phyloP scores from a whole-genome alignment of 225 moss, liverwort and hornwort genomes.

The Ulota crispa region DNA sequence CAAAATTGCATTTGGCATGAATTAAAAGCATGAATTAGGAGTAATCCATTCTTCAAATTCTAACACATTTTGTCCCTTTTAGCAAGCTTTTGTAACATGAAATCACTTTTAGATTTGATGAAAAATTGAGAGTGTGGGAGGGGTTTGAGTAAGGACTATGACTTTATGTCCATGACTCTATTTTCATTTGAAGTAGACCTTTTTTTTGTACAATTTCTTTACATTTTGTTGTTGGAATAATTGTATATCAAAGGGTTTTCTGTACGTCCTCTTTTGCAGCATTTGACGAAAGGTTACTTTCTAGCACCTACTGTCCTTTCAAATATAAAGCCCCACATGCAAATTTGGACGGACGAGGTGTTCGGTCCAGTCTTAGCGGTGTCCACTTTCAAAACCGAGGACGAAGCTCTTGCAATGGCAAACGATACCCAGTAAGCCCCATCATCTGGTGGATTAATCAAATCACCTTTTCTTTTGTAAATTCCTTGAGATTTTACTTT shows the following conservation, averaged over 20 bases:
- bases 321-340: slow-evolving; percentile 81
- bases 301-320: slow-evolving; percentile 78
- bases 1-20: too few species aligned
- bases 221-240: not conserved
- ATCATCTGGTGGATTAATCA: not conserved
- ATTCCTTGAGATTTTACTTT: not conserved
- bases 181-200: not conserved
- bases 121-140: too few species aligned
- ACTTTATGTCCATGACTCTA: too few species aligned
- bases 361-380: slow-evolving; percentile 96
- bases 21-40: too few species aligned
- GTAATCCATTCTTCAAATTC: too few species aligned
- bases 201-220: not conserved
- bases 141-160: too few species aligned
- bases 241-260: not conserved
- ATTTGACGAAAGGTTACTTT: slow-evolving; percentile 85
- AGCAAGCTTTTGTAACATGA: too few species aligned
- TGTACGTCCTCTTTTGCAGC: slow-evolving; percentile 40
- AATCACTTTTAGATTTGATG: too few species aligned
- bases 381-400: slow-evolving; percentile 87
- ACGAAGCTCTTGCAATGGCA: slow-evolving; percentile 82
- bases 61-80: too few species aligned
- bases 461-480: not conserved
- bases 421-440: slow-evolving; percentile 82
- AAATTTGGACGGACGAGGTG: slow-evolving; percentile 96